phyloP scores from a whole-genome alignment of 202 grass and related monocot genomes.

The Digitaria exilis region DNA sequence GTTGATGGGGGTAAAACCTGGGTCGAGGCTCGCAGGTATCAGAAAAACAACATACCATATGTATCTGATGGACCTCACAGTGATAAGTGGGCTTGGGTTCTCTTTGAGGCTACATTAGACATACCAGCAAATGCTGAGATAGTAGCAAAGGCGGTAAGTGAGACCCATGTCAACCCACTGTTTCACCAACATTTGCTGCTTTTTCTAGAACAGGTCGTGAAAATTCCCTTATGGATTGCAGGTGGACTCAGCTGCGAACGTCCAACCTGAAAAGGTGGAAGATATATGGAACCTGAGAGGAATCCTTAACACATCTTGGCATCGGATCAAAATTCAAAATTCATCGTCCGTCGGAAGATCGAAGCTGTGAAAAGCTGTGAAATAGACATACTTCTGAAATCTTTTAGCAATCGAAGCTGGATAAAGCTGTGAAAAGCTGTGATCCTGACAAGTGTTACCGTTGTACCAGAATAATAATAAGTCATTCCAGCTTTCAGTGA shows the following conservation, averaged over 20 bases:
- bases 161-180: not conserved
- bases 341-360: not conserved
- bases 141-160: constrained; percentile 83
- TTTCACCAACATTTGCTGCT: constrained; percentile 19
- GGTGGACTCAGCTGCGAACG: constrained; percentile 85
- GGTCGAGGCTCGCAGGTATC: constrained; percentile 71
- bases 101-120: constrained; percentile 76
- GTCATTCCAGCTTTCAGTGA: not conserved
- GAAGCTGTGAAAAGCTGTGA: constrained; percentile 57
- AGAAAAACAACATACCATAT: constrained; percentile 61
- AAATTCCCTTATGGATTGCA: constrained; percentile 35
- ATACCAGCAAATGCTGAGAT: constrained; percentile 71
- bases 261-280: constrained; percentile 81
- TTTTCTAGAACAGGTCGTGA: not conserved
- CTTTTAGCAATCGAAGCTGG: constrained; percentile 36
- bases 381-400: not conserved
- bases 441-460: not conserved
- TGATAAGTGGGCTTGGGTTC: constrained; percentile 98
- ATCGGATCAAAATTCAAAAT: constrained; percentile 69
- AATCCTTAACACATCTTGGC: constrained; percentile 95
- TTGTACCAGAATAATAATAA: constrained; percentile 32
- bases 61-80: constrained; percentile 70
- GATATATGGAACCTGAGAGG: constrained; percentile 92
- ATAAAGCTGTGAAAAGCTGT: constrained; percentile 43
- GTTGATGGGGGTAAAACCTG: constrained; percentile 90